Evolutionary conservation across 2,329 filamentous ascomycete genomes (phyloP), one percentile per base, ranked within the genome.

Genomic region (Aspergillus unguis): DNA sequence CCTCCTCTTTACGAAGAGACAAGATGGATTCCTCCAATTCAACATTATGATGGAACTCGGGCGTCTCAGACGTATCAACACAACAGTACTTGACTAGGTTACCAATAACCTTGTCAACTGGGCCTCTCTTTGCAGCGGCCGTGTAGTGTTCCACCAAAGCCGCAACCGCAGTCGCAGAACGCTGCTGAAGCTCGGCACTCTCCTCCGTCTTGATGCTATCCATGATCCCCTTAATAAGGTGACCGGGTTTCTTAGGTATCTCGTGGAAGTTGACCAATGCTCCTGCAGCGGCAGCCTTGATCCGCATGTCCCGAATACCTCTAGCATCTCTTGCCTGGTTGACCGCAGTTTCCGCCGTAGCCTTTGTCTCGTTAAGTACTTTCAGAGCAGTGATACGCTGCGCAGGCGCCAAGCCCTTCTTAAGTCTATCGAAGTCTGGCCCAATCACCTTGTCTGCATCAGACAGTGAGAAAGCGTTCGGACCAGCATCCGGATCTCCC

Each of bases 81-180:
- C 94, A 99, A 58, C 91, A 96, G 72, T 96, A 99, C 67, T 96
- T 97, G 74, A 95, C 90, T 48, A 99, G 74, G 66, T 99, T 99
- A 43, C 89, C 86, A 28, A 97, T 92, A 10, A 99, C 88, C 75
- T 99, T 99, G 70, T 96, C 92, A 11, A 94, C 92, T 9, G 95
- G 90, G 11, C 86, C 90, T 52, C 86, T 83, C 56, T 92, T 88
- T 36, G 90, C 87, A 50, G 85, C 84, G 38, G 85, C 82, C 3
- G 90, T 91, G 63, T 97, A 94, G 25, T 94, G 80, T 59, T 89
- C 85, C n/a, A 99, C 86, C 23, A 97, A 83, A 36, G 82, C 83
- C 5, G 91, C 90, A 48, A 99, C 88, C 3, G 91, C 92, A 10
- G 83, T 84, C 2, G 92, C 90, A 28, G 92, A 96, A 26, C 92